Base-by-base conservation (phyloP, 805 yeast species). In the Pichia paraexigua region DNA sequence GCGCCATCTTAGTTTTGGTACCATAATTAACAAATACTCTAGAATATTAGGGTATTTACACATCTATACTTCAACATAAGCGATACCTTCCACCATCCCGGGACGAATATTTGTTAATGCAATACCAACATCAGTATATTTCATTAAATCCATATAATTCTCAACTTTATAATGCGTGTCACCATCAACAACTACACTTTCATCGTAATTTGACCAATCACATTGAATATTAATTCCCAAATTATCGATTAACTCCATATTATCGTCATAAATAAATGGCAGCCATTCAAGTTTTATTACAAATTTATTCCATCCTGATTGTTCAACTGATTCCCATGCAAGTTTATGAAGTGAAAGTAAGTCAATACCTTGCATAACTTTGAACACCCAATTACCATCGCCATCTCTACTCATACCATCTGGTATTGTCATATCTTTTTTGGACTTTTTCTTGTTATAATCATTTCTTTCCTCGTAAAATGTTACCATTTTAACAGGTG, bases 231-330 rank as follows among this genome's bases (percentile, higher is more conserved):
- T 65, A 1, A 89, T 74, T 10, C 82, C 83, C 47, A 88, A 65
- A 51, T 69, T 25, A 21, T 47, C 43, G 3, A 48, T 52, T n/a
- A 64, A 66, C 17, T 61, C 67, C 28, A 59, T 65, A 22, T 66
- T 70, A 40, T 63, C 68, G 43, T 73, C 80, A 28, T 73, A 73
- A 59, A 77, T 69, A 49, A 74, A 75, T 5, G 95, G 95, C 35
- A 85, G 70, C 95, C 95, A 88, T 61, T 86, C 86, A 47, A 88
- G 58, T 2, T 83, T 86, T 43, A 88, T 53, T 56, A 77, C 86
- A 60, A 79, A 84, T 8, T 59, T 60, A 41, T 53, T 53, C 1
- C 40, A 35, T 5, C 39, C 39, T 3, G 39, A 17, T 17, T 47
- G 45, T 2, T 28, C 18, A 2, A 5, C 18, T 17, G 46, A 44